Evolutionary conservation across 2,329 filamentous ascomycete genomes (phyloP).

Genomic region (Colletotrichum somersetense): DNA sequence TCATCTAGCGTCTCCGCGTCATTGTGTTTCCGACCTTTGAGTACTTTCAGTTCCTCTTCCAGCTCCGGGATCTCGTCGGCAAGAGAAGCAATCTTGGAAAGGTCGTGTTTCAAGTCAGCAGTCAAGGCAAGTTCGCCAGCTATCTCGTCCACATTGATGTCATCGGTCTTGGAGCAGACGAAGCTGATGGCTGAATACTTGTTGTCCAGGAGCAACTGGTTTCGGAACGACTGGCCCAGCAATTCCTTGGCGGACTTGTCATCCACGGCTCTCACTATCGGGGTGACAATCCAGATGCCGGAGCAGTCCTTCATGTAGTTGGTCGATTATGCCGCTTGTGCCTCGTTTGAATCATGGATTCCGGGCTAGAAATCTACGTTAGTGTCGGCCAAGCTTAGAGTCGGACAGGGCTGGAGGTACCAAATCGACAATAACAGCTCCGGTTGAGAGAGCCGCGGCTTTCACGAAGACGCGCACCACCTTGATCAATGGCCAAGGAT

Average conservation of each 20-base stretch:
- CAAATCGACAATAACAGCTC: conserved; percentile 59
- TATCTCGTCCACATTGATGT: conserved; percentile 58
- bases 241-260: conserved; percentile 69
- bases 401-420: conserved; percentile 45
- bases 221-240: conserved; percentile 67
- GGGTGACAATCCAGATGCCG: conserved; percentile 71
- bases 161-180: conserved; percentile 73
- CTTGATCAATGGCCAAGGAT: conserved; percentile 64
- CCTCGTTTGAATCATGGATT: conserved; percentile 70
- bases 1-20: conserved; percentile 10
- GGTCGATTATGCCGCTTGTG: conserved; percentile 67
- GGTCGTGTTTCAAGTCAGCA: background rate
- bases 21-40: background rate
- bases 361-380: conserved; percentile 56
- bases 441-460: conserved; percentile 50
- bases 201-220: conserved; percentile 70
- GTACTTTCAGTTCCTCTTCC: background rate
- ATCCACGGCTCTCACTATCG: conserved; percentile 70
- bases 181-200: conserved; percentile 67
- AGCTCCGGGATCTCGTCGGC: background rate
- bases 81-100: background rate
- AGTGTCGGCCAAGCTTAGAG: background rate
- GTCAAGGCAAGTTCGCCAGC: conserved; percentile 48
- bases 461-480: conserved; percentile 58
- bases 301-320: conserved; percentile 72